These are phyloP conservation scores for Petrea volubilis DNA, from an alignment of 257 asterid genomes.

Conservation along the genomic window DNA sequence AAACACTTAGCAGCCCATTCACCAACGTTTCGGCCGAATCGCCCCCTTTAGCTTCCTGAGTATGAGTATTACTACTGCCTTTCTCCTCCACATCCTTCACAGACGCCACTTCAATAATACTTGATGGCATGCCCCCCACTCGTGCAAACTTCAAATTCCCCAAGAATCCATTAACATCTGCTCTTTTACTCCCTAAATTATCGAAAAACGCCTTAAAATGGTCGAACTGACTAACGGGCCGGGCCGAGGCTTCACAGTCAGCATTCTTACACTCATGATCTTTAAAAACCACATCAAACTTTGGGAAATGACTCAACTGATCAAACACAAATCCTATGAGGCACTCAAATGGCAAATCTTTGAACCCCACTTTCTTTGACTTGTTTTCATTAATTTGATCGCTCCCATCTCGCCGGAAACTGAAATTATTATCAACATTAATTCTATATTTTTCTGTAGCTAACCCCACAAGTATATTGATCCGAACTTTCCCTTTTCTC, in stretches of 20 bases:
- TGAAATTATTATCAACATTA: conserved; percentile 32
- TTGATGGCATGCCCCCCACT: conserved; percentile 87
- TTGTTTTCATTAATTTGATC: conserved; percentile 28
- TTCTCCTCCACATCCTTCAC: conserved; percentile 54
- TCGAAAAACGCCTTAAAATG: conserved; percentile 55
- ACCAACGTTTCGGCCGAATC: conserved; percentile 56
- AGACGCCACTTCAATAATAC: conserved; percentile 70
- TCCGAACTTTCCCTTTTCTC: conserved; percentile 53
- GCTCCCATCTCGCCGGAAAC: conserved; percentile 10
- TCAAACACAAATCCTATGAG: conserved; percentile 68
- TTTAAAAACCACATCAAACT: conserved; percentile 51
- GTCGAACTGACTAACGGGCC: conserved; percentile 47
- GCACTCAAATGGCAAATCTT: conserved; percentile 60
- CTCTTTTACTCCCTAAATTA: conserved; percentile 79
- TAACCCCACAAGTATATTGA: conserved; percentile 58
- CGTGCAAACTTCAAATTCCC: conserved; percentile 88
- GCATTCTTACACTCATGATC: conserved; percentile 44
- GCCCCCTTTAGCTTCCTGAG: conserved; percentile 60
- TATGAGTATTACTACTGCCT: conserved; percentile 42
- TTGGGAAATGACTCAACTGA: conserved; percentile 67
- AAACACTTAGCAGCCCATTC: conserved; percentile 81
- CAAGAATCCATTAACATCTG: conserved; percentile 74
- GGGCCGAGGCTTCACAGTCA: conserved; percentile 28
- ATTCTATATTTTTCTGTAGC: conserved; percentile 47
- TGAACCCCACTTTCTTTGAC: conserved; percentile 51